Evolutionary conservation across 2,329 filamentous ascomycete species (phyloP).

Genomic region (Hymenoscyphus scutula): DNA sequence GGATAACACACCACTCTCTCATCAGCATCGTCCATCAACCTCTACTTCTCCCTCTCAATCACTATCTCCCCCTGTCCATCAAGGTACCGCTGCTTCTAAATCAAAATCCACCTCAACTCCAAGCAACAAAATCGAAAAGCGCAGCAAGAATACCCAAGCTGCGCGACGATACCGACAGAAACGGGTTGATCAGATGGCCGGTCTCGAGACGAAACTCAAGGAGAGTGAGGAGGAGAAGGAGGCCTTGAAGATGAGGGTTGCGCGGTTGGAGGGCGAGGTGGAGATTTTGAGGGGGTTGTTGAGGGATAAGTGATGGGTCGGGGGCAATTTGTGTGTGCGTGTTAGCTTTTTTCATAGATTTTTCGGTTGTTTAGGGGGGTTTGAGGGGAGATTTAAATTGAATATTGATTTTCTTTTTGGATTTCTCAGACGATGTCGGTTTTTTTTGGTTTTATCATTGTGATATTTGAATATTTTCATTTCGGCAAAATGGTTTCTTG

Average conservation of each 20-base stretch:
- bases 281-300: constrained; percentile 55
- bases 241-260: constrained; percentile 59
- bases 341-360: not conserved
- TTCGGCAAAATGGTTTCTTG: not conserved
- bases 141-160: constrained; percentile 68
- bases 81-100: not conserved
- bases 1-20: not conserved
- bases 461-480: not conserved
- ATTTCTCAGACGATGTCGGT: constrained; percentile 1
- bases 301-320: not conserved
- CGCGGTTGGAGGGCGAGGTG: constrained; percentile 63
- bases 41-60: not conserved
- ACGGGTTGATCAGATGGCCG: constrained; percentile 62
- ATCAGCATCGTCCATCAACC: not conserved
- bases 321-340: not conserved
- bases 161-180: constrained; percentile 70
- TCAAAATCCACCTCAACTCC: constrained; percentile 7
- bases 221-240: constrained; percentile 61
- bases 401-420: too few species aligned
- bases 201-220: constrained; percentile 59
- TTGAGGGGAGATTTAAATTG: not conserved
- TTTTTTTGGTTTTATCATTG: not conserved
- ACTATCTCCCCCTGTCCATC: not conserved
- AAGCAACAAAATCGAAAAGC: constrained; percentile 44
- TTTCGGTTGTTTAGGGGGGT: not conserved